A percentile compares a stretch with the other conserved stretches of the same genome.
Conservation (phyloP, 2,329 filamentous ascomycete genomes). For the Fusarium circinatum region DNA sequence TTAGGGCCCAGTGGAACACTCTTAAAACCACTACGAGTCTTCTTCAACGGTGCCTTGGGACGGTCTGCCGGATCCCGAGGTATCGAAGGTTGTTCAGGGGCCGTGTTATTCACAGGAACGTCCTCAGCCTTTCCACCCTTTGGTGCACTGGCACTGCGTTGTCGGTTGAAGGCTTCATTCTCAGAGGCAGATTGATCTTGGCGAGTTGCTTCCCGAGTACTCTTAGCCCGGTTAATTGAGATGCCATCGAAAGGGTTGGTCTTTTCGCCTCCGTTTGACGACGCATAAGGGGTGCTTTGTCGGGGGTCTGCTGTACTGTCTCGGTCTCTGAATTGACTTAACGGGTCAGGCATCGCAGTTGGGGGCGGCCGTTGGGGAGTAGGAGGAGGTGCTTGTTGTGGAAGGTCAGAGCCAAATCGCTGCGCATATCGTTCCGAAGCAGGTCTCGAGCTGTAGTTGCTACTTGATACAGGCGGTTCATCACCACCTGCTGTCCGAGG, state of each 20-base stretch:
- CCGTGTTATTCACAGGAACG: neutral
- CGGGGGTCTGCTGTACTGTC: constrained; percentile 58
- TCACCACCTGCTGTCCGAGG: constrained; percentile 63
- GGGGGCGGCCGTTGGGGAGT: constrained; percentile 31
- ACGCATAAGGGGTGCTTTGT: constrained; percentile 67
- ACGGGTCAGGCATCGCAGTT: constrained; percentile 55
- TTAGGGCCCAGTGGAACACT: constrained; percentile 12
- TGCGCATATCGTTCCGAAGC: constrained; percentile 40
- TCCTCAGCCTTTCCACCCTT: constrained; percentile 34
- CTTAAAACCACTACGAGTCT: constrained; percentile 37
- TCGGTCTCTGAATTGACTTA: constrained; percentile 57
- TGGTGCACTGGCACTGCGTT: constrained; percentile 49
- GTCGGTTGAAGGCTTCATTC: constrained; percentile 36
- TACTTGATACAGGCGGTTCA: constrained; percentile 62
- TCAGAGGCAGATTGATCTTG: constrained; percentile 40
- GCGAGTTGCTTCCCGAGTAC: constrained; percentile 53
- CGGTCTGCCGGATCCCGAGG: constrained; percentile 32
- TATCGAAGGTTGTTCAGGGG: constrained; percentile 9
- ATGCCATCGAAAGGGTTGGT: constrained; percentile 65
- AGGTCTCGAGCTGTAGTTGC: constrained; percentile 59
- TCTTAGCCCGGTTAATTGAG: constrained; percentile 57
- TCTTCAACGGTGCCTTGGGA: constrained; percentile 40
- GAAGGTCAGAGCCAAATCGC: constrained; percentile 12
- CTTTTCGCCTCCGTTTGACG: constrained; percentile 66
- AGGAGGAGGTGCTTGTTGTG: constrained; percentile 26